Conservation (phyloP, 441 rosid species). For the Flueggea neowawraea region DNA sequence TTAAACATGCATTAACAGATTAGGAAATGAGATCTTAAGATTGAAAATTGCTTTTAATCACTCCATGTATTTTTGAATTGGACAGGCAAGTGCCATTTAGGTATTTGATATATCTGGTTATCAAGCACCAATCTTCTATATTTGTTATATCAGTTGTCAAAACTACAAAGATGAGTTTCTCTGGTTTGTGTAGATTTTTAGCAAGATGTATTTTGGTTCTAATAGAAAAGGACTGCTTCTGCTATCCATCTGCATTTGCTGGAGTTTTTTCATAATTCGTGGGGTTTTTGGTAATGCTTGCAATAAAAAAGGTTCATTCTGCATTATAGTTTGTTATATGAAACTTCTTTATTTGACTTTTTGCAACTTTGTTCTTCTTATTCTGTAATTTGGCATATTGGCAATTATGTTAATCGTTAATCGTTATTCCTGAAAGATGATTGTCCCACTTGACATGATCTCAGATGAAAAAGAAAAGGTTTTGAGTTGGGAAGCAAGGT, state of each 20-base stretch:
- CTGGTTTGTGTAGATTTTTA: too few relatives aligned
- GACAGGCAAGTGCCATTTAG: too few relatives aligned
- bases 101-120: too few relatives aligned
- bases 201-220: too few relatives aligned
- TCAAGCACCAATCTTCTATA: too few relatives aligned
- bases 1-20: background rate
- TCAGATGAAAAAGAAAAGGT: constrained; percentile 48
- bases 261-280: background rate
- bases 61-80: too few relatives aligned
- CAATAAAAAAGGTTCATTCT: background rate
- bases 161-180: too few relatives aligned
- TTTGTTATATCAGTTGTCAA: too few relatives aligned
- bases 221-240: background rate
- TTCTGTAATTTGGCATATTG: background rate
- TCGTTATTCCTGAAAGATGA: background rate
- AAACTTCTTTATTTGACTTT: background rate
- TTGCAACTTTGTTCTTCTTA: background rate
- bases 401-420: background rate
- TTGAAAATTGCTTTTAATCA: background rate
- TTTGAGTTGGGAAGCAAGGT: constrained; percentile 82
- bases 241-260: background rate
- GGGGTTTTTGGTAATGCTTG: background rate
- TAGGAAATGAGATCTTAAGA: background rate
- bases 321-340: too few relatives aligned
- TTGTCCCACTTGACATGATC: constrained; percentile 12